phyloP scores from a whole-genome alignment of 495 filamentous ascomycete species.

The Hypoxylon lienhwacheense region DNA sequence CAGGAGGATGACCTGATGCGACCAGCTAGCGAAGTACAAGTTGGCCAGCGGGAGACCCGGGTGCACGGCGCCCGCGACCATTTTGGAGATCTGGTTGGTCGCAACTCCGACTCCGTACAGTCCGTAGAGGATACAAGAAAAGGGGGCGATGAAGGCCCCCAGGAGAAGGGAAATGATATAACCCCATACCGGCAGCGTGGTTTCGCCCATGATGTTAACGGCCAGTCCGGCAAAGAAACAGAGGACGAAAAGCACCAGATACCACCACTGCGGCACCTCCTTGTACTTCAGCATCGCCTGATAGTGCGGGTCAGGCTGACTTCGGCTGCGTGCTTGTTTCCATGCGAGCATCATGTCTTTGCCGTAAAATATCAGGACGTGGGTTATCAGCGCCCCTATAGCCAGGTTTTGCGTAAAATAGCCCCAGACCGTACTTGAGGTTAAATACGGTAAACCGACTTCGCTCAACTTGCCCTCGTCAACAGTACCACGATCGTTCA shows the following conservation, averaged over 20 bases:
- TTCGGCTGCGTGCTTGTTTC: conserved; percentile 20
- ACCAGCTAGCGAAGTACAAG: conserved; percentile 43
- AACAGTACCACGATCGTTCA: conserved; percentile 15
- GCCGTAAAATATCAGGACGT: conserved; percentile 21
- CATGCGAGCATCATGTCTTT: conserved; percentile 22
- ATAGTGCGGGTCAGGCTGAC: conserved; percentile 19
- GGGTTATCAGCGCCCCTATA: conserved; percentile 19
- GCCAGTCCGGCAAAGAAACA: conserved; percentile 55
- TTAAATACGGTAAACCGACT: conserved; percentile 18
- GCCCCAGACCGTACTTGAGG: conserved; percentile 21
- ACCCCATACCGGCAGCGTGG: conserved; percentile 58
- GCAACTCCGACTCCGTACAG: conserved; percentile 26
- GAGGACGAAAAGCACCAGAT: conserved; percentile 45
- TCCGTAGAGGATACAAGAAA: conserved; percentile 36
- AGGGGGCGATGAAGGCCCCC: conserved; percentile 35
- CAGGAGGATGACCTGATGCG: conserved; percentile 35
- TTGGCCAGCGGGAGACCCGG: conserved; percentile 43
- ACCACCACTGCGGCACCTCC: conserved; percentile 59
- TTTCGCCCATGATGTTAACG: conserved; percentile 49
- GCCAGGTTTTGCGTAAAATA: conserved; percentile 19
- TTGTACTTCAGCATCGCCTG: conserved; percentile 24
- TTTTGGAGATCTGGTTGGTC: conserved; percentile 43
- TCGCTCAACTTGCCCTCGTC: conserved; percentile 10
- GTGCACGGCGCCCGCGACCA: conserved; percentile 41
- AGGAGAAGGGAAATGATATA: conserved; percentile 52